Conservation (phyloP, 2,329 filamentous ascomycete species). For the Fusarium liriodendri region DNA sequence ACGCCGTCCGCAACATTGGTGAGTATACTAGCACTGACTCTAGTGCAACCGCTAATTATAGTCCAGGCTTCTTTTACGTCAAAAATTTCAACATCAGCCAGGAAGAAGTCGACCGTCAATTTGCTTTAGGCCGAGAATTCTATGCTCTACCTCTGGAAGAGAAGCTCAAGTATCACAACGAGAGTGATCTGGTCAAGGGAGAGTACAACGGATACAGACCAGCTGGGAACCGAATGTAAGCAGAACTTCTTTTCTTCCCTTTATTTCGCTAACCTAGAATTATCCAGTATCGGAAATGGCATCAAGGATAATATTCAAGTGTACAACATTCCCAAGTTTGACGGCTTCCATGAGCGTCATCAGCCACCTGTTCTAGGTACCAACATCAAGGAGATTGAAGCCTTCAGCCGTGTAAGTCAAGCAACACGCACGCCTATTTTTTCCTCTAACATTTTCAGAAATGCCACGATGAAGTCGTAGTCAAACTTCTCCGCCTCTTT, state of each 20-base stretch:
- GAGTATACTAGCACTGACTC: too few species aligned
- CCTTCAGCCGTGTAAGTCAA: neutral
- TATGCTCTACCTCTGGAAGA: constrained; percentile 63
- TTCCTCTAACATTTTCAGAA: neutral
- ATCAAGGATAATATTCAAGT: constrained; percentile 52
- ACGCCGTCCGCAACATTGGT: neutral
- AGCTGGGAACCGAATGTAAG: constrained; percentile 48
- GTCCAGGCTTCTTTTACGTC: constrained; percentile 65
- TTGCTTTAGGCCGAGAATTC: constrained; percentile 67
- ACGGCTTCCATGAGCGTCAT: neutral
- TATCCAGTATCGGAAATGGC: constrained; percentile 35
- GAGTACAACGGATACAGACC: constrained; percentile 68
- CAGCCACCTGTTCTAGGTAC: neutral
- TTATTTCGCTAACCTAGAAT: neutral
- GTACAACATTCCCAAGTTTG: constrained; percentile 46
- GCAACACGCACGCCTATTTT: rapidly evolving
- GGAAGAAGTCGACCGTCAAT: constrained; percentile 68
- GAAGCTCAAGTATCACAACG: constrained; percentile 64
- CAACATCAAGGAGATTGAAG: neutral
- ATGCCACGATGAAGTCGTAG: constrained; percentile 61
- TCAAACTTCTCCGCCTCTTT: constrained; percentile 68
- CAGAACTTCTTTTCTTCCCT: rapidly evolving
- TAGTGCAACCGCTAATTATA: neutral
- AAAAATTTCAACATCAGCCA: constrained; percentile 70
- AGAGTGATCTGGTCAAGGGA: constrained; percentile 55